Evolutionary conservation across 1,139 yeast species (phyloP).

Genomic region (Taiozyma sp.): DNA sequence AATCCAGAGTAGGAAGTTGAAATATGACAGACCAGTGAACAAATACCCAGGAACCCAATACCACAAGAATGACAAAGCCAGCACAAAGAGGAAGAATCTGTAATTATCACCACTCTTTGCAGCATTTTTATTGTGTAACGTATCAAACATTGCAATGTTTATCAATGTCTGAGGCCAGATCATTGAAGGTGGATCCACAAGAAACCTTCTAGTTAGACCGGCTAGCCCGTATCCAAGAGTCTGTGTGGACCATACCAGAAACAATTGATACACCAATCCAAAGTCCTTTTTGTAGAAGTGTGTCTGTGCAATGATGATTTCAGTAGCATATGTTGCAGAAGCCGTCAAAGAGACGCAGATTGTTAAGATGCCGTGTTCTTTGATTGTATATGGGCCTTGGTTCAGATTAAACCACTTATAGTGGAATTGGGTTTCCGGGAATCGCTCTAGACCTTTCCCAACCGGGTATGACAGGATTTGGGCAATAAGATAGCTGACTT

Average conservation of each 20-base stretch:
- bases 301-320: constrained; percentile 52
- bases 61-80: constrained; percentile 41
- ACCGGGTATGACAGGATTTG: constrained; percentile 49
- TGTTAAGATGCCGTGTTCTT: constrained; percentile 56
- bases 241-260: constrained; percentile 51
- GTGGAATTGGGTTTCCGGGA: constrained; percentile 33
- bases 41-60: constrained; percentile 55
- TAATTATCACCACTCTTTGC: constrained; percentile 46
- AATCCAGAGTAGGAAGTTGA: constrained; percentile 54
- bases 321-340: constrained; percentile 49
- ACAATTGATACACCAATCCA: constrained; percentile 38
- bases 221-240: constrained; percentile 56
- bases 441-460: constrained; percentile 38
- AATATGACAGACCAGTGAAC: constrained; percentile 45
- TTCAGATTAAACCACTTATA: constrained; percentile 31
- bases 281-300: constrained; percentile 39
- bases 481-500: constrained; percentile 45
- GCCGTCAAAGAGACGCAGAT: constrained; percentile 49
- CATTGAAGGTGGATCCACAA: constrained; percentile 33
- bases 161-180: constrained; percentile 38
- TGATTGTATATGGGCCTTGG: constrained; percentile 56
- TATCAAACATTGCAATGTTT: constrained; percentile 32
- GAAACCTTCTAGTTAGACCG: constrained; percentile 38
- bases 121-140: constrained; percentile 28
- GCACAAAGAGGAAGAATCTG: constrained; percentile 38